Percentiles rank a stretch among this genome's conserved stretches.
Conservation (phyloP, 306 rosid species). For the Quercus engelmannii region DNA sequence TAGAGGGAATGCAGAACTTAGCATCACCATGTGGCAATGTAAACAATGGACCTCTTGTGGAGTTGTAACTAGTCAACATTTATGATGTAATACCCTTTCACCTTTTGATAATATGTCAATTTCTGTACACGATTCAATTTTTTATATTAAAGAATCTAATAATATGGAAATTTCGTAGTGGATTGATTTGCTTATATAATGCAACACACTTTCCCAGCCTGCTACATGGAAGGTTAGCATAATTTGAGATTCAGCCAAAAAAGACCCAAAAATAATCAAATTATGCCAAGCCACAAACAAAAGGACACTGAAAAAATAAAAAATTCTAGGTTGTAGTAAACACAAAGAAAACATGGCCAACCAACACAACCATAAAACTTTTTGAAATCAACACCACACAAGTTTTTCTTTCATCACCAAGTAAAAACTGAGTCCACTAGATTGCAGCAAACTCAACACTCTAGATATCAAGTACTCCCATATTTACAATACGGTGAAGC, state of each 20-base stretch:
- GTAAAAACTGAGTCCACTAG: slow-evolving; percentile 21
- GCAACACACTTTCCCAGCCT: not conserved
- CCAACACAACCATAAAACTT: slow-evolving; percentile 2
- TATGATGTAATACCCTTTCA: no score
- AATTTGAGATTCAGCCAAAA: not conserved
- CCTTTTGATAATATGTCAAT: no score
- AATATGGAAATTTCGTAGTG: no score
- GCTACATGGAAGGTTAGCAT: not conserved
- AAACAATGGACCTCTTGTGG: no score
- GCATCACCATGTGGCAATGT: no score
- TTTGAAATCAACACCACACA: slow-evolving; percentile 23
- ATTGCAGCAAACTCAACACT: slow-evolving; percentile 45
- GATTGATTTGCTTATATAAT: no score
- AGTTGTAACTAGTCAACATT: no score
- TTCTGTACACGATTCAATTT: no score
- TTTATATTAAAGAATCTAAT: no score
- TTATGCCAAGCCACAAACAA: not conserved
- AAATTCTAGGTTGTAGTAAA: not conserved
- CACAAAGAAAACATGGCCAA: not conserved
- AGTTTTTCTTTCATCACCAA: slow-evolving; percentile 23
- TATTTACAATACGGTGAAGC: slow-evolving; percentile 55
- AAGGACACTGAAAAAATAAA: not conserved
- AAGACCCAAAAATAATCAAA: not conserved
- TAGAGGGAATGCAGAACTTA: no score
- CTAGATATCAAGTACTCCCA: slow-evolving; percentile 49